Conservation (phyloP, 2,329 filamentous ascomycete genomes). For the Rhynchosporium agropyri region DNA sequence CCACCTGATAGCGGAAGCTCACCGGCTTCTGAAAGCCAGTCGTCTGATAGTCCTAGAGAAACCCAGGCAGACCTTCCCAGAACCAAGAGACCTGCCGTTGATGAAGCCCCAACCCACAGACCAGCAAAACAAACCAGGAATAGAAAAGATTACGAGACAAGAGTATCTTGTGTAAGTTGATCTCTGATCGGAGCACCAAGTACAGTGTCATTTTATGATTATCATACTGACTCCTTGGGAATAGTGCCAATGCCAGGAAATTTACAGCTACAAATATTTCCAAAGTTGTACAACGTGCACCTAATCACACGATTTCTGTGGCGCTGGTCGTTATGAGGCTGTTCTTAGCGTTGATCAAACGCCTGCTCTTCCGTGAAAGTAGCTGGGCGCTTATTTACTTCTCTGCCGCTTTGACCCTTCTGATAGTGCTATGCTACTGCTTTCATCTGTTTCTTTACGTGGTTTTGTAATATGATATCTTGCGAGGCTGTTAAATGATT, state of each 20-base stretch:
- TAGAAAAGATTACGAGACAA: conserved; percentile 16
- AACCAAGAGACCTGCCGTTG: conserved; percentile 21
- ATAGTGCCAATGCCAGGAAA: background rate
- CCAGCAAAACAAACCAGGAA: conserved; percentile 22
- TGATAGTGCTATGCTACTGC: background rate
- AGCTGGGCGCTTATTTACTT: background rate
- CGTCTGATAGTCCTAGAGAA: background rate
- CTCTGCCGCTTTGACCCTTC: background rate
- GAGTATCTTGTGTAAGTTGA: conserved; percentile 34
- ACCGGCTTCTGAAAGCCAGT: background rate
- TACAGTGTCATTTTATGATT: background rate
- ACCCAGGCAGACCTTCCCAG: background rate
- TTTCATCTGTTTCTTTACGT: background rate
- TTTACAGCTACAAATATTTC: background rate
- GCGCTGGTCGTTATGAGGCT: background rate
- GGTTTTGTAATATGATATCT: background rate
- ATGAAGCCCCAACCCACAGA: conserved; percentile 15
- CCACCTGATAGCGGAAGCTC: background rate
- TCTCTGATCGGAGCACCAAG: background rate
- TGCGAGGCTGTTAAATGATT: background rate
- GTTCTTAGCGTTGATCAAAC: background rate
- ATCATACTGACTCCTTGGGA: background rate
- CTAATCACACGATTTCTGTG: background rate
- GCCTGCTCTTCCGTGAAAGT: background rate
- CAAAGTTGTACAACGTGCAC: conserved; percentile 2